Evolutionary conservation across 345 rosid species (phyloP), one percentile per base, ranked within the genome.

Genomic region (Toxicodendron radicans): DNA sequence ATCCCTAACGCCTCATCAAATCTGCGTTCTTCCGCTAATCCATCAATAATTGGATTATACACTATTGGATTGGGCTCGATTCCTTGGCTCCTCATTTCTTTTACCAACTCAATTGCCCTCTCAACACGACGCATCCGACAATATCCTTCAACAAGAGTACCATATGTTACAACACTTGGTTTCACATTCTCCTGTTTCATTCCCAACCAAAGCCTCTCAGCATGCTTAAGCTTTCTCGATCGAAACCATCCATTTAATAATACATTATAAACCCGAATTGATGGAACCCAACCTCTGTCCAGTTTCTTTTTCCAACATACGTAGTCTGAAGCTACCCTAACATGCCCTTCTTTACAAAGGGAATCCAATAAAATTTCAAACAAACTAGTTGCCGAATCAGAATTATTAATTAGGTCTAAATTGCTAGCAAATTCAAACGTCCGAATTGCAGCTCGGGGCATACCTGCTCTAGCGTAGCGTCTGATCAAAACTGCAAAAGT

Each of bases 161-260:
- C 98, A 67, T 89, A 90, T 10, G 96, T 90, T 52, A 91, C 92
- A 76, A 91, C 84, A 38, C 64, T 86, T 7, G 91, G 93, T 38
- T 43, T 82, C 79, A 91, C 86, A 58, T 83, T 80, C 73, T 76
- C 85, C 69, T 71, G 75, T 73, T 79, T 85, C 95, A 93, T 91
- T 61, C 89, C 84, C 43, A 64, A 59, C 98, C 96, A 89, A 59
- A 95, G 83, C 7, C 78, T 85, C 87, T 93, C 98, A 0, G 92
- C 97, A 17, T 83, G 85, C 75, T 87, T 84, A 12, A 95, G 82
- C 66, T 85, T 87, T 65, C 89, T 95, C 0, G 89, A 76, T 8
- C 89, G 83, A 57, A 93, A 85, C 98, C 97, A 93, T 70, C 99
- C 99, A 71, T 95, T 91, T 71, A 93, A 52, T 7, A 92, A 69